Evolutionary conservation across 2,329 filamentous ascomycete species (phyloP).

Genomic region (Rhynchosporium agropyri): DNA sequence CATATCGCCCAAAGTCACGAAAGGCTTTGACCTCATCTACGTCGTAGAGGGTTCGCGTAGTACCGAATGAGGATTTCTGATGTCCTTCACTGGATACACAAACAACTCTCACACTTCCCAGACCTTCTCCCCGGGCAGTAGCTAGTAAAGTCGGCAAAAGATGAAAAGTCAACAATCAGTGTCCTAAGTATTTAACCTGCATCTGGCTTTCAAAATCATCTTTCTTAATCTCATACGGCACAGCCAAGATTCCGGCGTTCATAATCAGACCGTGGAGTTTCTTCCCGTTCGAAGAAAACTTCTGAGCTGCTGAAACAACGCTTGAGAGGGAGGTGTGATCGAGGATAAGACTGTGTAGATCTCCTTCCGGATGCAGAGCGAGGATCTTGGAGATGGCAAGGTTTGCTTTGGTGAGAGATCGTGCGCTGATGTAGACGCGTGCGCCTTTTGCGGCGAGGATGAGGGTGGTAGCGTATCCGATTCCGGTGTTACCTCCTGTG

Average conservation of each 20-base stretch:
- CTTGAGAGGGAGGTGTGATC: conserved; percentile 37
- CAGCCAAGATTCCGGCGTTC: conserved; percentile 50
- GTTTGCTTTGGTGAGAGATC: conserved; percentile 45
- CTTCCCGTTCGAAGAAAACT: conserved; percentile 39
- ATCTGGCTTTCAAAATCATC: conserved; percentile 44
- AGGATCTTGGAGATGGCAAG: conserved; percentile 43
- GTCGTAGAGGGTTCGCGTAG: conserved; percentile 22
- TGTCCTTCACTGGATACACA: conserved; percentile 30
- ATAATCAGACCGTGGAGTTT: conserved; percentile 48
- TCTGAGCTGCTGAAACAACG: conserved; percentile 37
- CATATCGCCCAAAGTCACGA: conserved; percentile 24
- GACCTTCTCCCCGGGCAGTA: conserved; percentile 24
- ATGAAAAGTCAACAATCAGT: conserved; percentile 36
- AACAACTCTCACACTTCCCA: conserved; percentile 26
- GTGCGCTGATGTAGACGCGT: conserved; percentile 54
- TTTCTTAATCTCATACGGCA: conserved; percentile 41
- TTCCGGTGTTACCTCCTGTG: conserved; percentile 43
- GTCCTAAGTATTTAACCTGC: conserved; percentile 44
- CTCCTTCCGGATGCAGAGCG: conserved; percentile 48
- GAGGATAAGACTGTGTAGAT: conserved; percentile 45
- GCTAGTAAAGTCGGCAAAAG: conserved; percentile 25
- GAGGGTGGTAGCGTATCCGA: conserved; percentile 51
- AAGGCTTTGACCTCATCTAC: conserved; percentile 17
- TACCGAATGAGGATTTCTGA: conserved; percentile 19
- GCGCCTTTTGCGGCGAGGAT: conserved; percentile 53